Conservation (phyloP, 768 basidiomycete genomes). For the Xerocomus brunneocitrinus region DNA sequence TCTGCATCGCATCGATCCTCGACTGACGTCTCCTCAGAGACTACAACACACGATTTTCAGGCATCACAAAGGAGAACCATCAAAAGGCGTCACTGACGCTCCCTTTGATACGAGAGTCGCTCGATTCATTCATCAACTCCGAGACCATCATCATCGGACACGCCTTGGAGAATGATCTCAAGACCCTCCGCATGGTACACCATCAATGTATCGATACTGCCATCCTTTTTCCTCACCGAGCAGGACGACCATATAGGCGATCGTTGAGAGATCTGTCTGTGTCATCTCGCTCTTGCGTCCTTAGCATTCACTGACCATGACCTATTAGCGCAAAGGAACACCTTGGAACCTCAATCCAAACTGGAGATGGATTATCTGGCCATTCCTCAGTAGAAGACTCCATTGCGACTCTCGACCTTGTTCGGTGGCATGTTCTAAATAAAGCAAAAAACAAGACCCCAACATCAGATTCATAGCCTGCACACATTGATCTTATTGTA, state of each 20-base stretch:
- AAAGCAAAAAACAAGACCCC: constrained; percentile 36
- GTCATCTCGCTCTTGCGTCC: not conserved
- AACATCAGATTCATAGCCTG: constrained; percentile 12
- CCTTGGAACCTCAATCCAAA: constrained; percentile 78
- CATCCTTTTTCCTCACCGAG: constrained; percentile 78
- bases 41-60: constrained; percentile 88
- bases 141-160: constrained; percentile 88
- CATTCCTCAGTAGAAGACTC: constrained; percentile 94
- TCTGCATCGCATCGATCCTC: not conserved
- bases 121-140: constrained; percentile 68
- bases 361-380: constrained; percentile 65
- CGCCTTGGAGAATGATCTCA: constrained; percentile 91
- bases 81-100: constrained; percentile 65
- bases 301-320: constrained; percentile 7
- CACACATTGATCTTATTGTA: not conserved
- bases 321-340: constrained; percentile 69
- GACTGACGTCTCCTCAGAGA: constrained; percentile 49
- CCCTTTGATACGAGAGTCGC: constrained; percentile 55
- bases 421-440: constrained; percentile 76
- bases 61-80: constrained; percentile 58
- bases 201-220: constrained; percentile 83
- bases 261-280: constrained; percentile 77
- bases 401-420: constrained; percentile 79
- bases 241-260: constrained; percentile 71
- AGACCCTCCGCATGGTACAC: constrained; percentile 85